A percentile compares a stretch with the other conserved stretches of the same genome.
These are phyloP conservation scores for Puccinia hordei DNA, from an alignment of 1,284 basidiomycete species.

Conservation along the genomic window DNA sequence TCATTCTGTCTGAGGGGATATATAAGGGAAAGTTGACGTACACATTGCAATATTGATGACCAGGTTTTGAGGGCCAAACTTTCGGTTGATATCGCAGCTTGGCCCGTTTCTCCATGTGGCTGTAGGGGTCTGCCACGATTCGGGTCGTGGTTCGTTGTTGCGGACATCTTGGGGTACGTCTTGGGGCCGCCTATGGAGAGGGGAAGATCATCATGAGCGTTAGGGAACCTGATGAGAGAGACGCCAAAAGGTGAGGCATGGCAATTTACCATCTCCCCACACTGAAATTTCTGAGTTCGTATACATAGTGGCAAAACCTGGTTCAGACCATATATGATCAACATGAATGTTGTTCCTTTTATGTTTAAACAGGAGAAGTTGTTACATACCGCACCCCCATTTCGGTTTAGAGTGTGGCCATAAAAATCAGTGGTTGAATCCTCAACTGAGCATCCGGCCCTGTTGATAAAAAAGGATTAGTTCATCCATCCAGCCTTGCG, in stretches of 20 bases:
- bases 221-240: no score
- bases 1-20: no score
- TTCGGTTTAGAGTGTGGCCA: neutral
- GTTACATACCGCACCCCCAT: constrained; percentile 39
- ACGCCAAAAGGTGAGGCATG: neutral
- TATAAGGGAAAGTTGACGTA: no score
- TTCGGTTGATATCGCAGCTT: constrained; percentile 12
- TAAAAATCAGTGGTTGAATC: constrained; percentile 28
- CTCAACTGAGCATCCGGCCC: constrained; percentile 35
- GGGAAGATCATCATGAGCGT: no score
- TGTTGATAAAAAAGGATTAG: no score
- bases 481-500: neutral
- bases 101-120: constrained; percentile 32
- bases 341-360: no score
- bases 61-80: constrained; percentile 35
- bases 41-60: constrained; percentile 39
- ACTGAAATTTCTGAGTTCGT: constrained; percentile 33
- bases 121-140: constrained; percentile 22
- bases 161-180: constrained; percentile 12
- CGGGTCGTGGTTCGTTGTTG: neutral
- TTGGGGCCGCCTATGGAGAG: constrained; percentile 4
- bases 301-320: constrained; percentile 33
- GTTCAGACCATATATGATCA: neutral
- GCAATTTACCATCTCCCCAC: constrained; percentile 23
- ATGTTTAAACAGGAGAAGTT: no score